phyloP scores from a whole-genome alignment of 257 asterid species.

The Buddleja alternifolia region DNA sequence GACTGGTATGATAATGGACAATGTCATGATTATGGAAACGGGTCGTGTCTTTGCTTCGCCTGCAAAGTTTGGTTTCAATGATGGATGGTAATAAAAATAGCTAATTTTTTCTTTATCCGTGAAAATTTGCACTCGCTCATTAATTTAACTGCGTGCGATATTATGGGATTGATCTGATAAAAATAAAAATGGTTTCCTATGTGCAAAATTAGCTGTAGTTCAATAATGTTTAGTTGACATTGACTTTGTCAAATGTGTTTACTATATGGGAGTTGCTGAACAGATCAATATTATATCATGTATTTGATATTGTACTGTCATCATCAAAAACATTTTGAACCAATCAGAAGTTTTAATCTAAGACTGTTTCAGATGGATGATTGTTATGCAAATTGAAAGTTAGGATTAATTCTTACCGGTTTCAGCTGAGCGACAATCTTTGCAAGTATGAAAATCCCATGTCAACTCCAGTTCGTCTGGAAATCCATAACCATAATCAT shows the following conservation, averaged over 20 bases:
- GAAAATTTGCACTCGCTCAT: no score
- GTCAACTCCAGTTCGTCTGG: slow-evolving; percentile 45
- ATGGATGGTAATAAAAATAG: neutral
- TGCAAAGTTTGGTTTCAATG: slow-evolving; percentile 18
- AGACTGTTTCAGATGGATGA: neutral
- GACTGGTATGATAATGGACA: slow-evolving; percentile 40
- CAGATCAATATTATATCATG: slow-evolving; percentile 5
- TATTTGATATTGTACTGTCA: neutral
- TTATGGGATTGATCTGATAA: no score
- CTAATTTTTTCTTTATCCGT: neutral
- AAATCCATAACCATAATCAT: slow-evolving; percentile 17
- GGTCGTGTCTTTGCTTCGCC: slow-evolving; percentile 19
- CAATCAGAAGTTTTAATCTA: slow-evolving; percentile 17
- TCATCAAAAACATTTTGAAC: slow-evolving; percentile 24
- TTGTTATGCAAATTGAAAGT: neutral
- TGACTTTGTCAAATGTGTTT: slow-evolving; percentile 26
- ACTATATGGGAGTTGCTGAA: slow-evolving; percentile 4
- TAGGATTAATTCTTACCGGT: slow-evolving; percentile 34
- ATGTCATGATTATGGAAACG: slow-evolving; percentile 28
- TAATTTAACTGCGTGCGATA: no score
- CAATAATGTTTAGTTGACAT: slow-evolving; percentile 21
- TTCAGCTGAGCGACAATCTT: slow-evolving; percentile 35
- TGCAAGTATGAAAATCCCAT: slow-evolving; percentile 44
- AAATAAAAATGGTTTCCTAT: no score
- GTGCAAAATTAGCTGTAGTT: no score